Base-by-base conservation (phyloP, 768 basidiomycete genomes). In the Suillus decipiens region DNA sequence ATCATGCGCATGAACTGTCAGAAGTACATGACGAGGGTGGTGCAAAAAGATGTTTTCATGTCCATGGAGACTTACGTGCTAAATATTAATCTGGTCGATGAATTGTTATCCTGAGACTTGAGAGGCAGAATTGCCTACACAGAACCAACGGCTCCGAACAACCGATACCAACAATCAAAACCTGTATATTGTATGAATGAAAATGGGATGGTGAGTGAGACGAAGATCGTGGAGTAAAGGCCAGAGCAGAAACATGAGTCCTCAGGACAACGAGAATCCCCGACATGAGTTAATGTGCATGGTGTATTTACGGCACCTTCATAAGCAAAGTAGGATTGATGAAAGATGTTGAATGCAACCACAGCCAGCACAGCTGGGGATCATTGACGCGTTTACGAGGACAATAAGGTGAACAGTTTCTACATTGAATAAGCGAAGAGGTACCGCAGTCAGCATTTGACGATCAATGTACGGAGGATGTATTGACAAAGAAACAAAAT, bases 381-480 rank as follows among this genome's bases (percentile, higher is more conserved):
- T n/a, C n/a, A n/a, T n/a, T n/a, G n/a, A n/a, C n/a, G n/a, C 89
- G 87, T 76, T 92, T 93, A 43, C 84, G 82, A 9, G 88, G 84
- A 43, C 86, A 82, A 60, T 75, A 67, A 51, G 81, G 80, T 9
- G 63, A 59, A 67, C 61, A 15, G 69, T 63, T 36, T 69, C 75
- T 42, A 12, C 34, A 42, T 76, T 77, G 62, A 76, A 80, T 62
- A 75, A 77, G 54, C 56, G 48, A 63, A 47, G 53, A 61, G 33
- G 33, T 19, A 58, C 34, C 17, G 61, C 22, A 37, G n/a, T 37
- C 37, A 60, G 56, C 41, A 41, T 28, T 41, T 57, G 37, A 17
- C 14, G 5, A 57, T 57, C 15, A 15, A 28, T 41, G 37, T 5
- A 55, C 8, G 11, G 22, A 37, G 36, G 22, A 56, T 37, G 36